Conservation (phyloP, 306 rosid species). For the Styphnolobium japonicum region DNA sequence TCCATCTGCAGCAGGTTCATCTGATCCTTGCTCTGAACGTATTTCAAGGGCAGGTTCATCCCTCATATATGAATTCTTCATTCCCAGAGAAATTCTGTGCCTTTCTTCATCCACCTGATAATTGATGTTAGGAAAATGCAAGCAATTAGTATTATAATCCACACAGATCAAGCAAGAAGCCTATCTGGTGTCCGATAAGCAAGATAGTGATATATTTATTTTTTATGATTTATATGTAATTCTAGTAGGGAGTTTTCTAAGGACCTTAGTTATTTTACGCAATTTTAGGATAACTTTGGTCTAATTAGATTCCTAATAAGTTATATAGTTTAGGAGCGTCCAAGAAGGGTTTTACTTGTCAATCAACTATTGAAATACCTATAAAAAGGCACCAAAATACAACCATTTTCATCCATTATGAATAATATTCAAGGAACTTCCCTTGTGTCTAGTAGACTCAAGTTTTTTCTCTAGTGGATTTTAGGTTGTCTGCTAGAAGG, state of each 20-base stretch:
- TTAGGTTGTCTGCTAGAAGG: background rate
- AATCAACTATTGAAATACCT: background rate
- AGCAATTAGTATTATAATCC: slow-evolving; percentile 12
- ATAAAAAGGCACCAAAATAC: slow-evolving; percentile 1
- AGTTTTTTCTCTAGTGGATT: background rate
- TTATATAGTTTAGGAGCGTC: background rate
- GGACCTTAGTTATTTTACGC: background rate
- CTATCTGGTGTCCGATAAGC: background rate
- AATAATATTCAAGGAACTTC: background rate
- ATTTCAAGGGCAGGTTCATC: slow-evolving; percentile 31
- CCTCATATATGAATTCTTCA: slow-evolving; percentile 64
- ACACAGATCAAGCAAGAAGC: background rate
- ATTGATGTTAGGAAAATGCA: slow-evolving; percentile 8
- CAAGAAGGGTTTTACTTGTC: background rate
- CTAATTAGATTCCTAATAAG: background rate
- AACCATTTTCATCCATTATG: background rate
- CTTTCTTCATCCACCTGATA: slow-evolving; percentile 73
- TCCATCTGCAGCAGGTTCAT: slow-evolving; percentile 38
- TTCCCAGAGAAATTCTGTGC: slow-evolving; percentile 80
- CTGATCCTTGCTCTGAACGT: slow-evolving; percentile 40
- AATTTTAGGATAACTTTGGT: background rate
- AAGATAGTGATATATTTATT: background rate
- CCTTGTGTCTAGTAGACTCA: background rate
- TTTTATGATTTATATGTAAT: background rate
- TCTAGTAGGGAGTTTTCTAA: background rate